phyloP scores from a whole-genome alignment of 2,329 filamentous ascomycete species.

The Trichoderma sp. region DNA sequence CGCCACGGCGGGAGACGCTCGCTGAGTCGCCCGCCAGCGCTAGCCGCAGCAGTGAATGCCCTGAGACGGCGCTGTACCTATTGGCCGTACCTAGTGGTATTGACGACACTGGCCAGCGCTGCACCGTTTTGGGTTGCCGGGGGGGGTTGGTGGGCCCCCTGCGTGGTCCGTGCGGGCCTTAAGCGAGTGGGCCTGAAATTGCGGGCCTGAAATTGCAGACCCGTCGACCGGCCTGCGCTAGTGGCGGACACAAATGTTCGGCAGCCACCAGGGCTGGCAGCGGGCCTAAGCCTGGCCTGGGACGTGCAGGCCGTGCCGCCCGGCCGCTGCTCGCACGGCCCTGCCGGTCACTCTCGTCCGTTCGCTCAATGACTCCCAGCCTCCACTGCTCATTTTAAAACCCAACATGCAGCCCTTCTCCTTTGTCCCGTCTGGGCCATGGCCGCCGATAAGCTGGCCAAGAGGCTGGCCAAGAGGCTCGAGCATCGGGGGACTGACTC shows the following conservation, averaged over 20 bases:
- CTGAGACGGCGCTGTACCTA: constrained; percentile 17
- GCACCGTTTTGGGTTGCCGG: constrained; percentile 15
- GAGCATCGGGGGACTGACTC: not conserved
- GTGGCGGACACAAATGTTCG: constrained; percentile 19
- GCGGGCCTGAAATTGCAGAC: constrained; percentile 26
- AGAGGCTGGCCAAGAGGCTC: too few relatives aligned
- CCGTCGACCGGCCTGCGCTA: constrained; percentile 22
- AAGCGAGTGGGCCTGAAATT: constrained; percentile 30
- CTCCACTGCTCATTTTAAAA: constrained; percentile 16
- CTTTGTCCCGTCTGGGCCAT: constrained; percentile 7
- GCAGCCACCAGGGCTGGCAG: constrained; percentile 14
- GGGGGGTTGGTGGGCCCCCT: constrained; percentile 10
- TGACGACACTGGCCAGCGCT: too few relatives aligned
- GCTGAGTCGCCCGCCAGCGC: not conserved
- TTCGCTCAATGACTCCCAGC: not conserved
- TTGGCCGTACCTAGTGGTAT: too few relatives aligned
- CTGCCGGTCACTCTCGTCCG: not conserved
- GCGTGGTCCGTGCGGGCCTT: constrained; percentile 23
- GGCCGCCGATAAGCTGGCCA: constrained; percentile 6
- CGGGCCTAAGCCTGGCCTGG: not conserved
- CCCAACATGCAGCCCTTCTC: not conserved
- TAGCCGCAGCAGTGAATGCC: constrained; percentile 1
- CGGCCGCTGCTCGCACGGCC: not conserved
- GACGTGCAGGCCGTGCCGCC: not conserved
- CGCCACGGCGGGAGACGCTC: constrained; percentile 17